Base-by-base conservation (phyloP, 768 basidiomycete genomes). In the Leccinum incarnatum region DNA sequence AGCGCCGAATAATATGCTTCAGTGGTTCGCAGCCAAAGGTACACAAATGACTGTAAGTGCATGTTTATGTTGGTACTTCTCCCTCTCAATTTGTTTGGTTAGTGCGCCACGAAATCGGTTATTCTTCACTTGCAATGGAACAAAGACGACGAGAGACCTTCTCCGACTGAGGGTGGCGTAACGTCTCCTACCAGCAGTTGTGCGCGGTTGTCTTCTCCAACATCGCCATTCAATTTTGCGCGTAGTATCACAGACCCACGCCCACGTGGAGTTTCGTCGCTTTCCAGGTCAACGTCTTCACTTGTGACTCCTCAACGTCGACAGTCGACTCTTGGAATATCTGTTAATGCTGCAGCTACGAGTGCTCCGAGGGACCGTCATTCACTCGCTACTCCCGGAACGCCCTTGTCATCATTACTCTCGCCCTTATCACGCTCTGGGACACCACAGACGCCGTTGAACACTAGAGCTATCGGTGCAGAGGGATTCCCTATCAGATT, bases 11-110 rank as follows among this genome's bases (percentile, higher is more conserved):
- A 93, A 92, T 70, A 92, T 91, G 91, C 78, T 94, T 11, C 92
- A 94, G 83, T 94, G 92, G 92, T 94, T 95, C 69, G 92, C 92
- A 6, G 91, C 93, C 1, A 91, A 93, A 63, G 93, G 92, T 1
- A 83, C 85, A 5, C 90, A 91, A 68, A 94, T 95, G 88, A 95
- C 93, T 30, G 93, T 93, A 68, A 42, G 85, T 74, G 10, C 46
- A 30, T 30, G 45, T 32, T 27, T 46, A 19, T 1, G 21, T n/a
- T 32, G 14, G 4, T 29, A 10, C 0, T 25, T 21, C 34, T 53
- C 30, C 10, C 1, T 53, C 54, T 36, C 34, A 40, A 8, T 19
- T 19, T 21, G 5, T n/a, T 12, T 49, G 37, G 8, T n/a, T 53
- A 93, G 92, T 94, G 92, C 65, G 92, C 92, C 2, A 94, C 92